Evolutionary conservation across 345 rosid genomes (phyloP).

Genomic region (Salix dunnii): DNA sequence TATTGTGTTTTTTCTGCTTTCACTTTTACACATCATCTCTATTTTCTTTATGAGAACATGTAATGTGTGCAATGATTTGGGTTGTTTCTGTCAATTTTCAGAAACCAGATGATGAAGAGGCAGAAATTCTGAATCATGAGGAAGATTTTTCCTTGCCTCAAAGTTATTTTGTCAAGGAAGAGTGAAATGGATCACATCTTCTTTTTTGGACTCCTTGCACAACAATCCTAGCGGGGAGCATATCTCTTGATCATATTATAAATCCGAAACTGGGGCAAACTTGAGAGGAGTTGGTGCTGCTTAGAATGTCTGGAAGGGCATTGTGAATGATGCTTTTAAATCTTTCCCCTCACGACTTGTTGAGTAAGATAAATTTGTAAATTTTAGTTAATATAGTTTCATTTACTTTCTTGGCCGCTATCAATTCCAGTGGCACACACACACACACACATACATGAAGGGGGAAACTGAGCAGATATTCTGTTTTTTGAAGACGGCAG

Average conservation of each 20-base stretch:
- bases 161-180: conserved; percentile 82
- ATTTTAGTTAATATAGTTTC: not conserved
- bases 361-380: not conserved
- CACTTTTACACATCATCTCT: not conserved
- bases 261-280: not conserved
- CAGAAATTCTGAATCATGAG: conserved; percentile 72
- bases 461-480: not conserved
- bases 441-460: too few relatives aligned
- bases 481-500: not conserved
- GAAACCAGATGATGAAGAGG: conserved; percentile 92
- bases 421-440: not conserved
- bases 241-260: not conserved
- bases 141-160: conserved; percentile 88
- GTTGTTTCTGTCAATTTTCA: conserved; percentile 20
- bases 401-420: not conserved
- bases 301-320: not conserved
- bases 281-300: not conserved
- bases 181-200: conserved; percentile 22
- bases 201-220: not conserved
- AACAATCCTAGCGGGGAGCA: not conserved
- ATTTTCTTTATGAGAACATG: not conserved
- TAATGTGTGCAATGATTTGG: not conserved
- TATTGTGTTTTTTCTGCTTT: not conserved
- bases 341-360: not conserved
- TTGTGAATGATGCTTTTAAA: not conserved